Base-by-base conservation (phyloP, 2,329 filamentous ascomycete species). In the Sarocladium oryzae region DNA sequence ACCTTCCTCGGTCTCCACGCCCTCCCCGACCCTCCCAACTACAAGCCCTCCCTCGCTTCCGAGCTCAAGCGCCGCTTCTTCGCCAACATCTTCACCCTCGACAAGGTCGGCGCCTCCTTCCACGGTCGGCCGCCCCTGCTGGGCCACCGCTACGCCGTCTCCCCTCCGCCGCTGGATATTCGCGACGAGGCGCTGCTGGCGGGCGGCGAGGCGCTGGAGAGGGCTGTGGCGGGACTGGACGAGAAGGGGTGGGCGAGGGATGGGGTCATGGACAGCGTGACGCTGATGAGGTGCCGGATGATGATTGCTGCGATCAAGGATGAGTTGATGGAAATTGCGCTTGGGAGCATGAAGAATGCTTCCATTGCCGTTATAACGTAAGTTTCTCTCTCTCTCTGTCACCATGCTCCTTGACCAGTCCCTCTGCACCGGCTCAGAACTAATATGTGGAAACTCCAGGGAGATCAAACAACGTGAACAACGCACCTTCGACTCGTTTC, bases 111-210 rank as follows among this genome's bases (percentile, higher is more conserved):
- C 0, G 71, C 76, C 0, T 69, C 75, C 0, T 80, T 81, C 41
- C 72, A 73, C 1, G 80, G 80, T 0, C 66, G 78, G 1, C 81
- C 80, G 1, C 80, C 79, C 0, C 60, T 74, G 2, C 59, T 81
- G 4, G 70, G 71, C 10, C 70, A 77, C 26, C 71, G 76, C 2
- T 83, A 81, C 57, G 76, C 72, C 43, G 71, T 71, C 6, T 71
- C 78, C 1, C 76, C 78, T 15, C 59, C 74, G 2, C 79, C 80
- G 0, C 63, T 83, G 0, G 81, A 83, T 56, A 59, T 84, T 0
- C 67, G 63, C 3, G 78, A 82, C 40, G 62, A 71, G 1, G 68
- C 76, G 13, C 63, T 78, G 0, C 62, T 80, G 20, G 66, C 67
- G 2, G 70, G 73, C 9, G 70, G 68, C 0, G 61, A 66, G 2